Conservation (phyloP, 192 early-diverging fungal species). For the Entomortierella chlamydospora region DNA sequence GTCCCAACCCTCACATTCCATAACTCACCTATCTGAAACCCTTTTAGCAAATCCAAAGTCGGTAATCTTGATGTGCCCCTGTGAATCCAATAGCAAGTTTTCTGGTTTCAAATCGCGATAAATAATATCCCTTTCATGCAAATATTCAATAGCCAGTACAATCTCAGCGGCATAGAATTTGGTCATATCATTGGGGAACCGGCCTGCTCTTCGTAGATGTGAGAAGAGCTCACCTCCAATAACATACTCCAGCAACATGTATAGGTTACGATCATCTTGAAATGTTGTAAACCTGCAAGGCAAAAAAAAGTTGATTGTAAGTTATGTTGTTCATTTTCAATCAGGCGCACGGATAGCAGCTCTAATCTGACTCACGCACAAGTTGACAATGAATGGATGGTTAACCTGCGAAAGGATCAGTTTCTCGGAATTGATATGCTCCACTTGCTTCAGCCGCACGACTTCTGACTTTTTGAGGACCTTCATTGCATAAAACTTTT, state of each 20-base stretch:
- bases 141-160: slow-evolving; percentile 91
- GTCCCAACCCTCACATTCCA: neutral
- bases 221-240: slow-evolving; percentile 97
- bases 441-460: slow-evolving; percentile 85
- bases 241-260: slow-evolving; percentile 97
- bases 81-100: slow-evolving; percentile 82
- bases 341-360: neutral
- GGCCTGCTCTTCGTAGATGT: slow-evolving; percentile 90
- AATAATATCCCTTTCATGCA: slow-evolving; percentile 94
- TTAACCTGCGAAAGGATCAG: slow-evolving; percentile 77
- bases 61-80: slow-evolving; percentile 96
- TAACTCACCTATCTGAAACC: slow-evolving; percentile 68
- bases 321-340: too few species aligned
- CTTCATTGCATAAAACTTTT: slow-evolving; percentile 87
- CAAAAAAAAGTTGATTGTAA: slow-evolving; percentile 5
- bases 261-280: slow-evolving; percentile 93
- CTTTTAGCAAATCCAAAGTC: slow-evolving; percentile 99
- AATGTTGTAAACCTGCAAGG: slow-evolving; percentile 87
- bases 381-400: slow-evolving; percentile 85
- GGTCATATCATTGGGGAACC: slow-evolving; percentile 95
- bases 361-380: slow-evolving; percentile 55
- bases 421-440: slow-evolving; percentile 89
- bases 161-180: slow-evolving; percentile 97
- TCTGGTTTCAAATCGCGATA: slow-evolving; percentile 98
- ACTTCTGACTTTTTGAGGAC: slow-evolving; percentile 86